Base-by-base conservation (phyloP, 1,284 basidiomycete species). In the Leccinum fallax region DNA sequence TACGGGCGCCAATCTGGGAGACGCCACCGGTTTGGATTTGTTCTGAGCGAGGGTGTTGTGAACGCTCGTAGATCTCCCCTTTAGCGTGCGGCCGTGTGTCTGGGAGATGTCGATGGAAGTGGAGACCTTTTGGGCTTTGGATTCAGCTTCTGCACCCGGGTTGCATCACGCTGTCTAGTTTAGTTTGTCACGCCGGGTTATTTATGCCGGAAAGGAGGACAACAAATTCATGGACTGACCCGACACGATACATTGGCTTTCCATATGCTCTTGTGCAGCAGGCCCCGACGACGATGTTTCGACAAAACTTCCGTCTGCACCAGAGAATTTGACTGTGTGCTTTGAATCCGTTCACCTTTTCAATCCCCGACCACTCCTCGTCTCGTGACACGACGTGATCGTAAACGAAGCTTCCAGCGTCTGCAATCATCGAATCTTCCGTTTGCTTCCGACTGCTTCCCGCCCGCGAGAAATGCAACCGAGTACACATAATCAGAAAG, bases 181-280 rank as follows among this genome's bases (percentile, higher is more conserved):
- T 61, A 38, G 19, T 48, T 61, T 66, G 11, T 38, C 9, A 43
- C 30, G 30, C 30, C 49, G 10, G n/a, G 61, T 65, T 43, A 69
- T 48, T 58, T 57, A 49, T 36, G 28, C 32, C 15, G 6, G 13
- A 64, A 15, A 6, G 40, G 15, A 34, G 19, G 4, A 53, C 30
- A 38, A 21, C n/a, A 8, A 21, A 28, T 21, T 28, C 1, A 51
- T 5, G 21, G 5, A 81, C 86, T 76, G 66, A 91, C 89, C 88
- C 86, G 53, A 92, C 82, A 52, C 90, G 86, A 75, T 81, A 92
- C 81, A 89, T 85, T 71, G 83, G 81, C 70, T 84, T 86, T 58
- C 90, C 90, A 69, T 88, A 90, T 26, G 78, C 68, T 90, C 89
- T 51, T 84, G 83, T 15, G 90, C 90, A 26, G 87, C 89, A 30